Base-by-base conservation (phyloP, 176 grass and related monocot genomes). In the Typha latifolia region DNA sequence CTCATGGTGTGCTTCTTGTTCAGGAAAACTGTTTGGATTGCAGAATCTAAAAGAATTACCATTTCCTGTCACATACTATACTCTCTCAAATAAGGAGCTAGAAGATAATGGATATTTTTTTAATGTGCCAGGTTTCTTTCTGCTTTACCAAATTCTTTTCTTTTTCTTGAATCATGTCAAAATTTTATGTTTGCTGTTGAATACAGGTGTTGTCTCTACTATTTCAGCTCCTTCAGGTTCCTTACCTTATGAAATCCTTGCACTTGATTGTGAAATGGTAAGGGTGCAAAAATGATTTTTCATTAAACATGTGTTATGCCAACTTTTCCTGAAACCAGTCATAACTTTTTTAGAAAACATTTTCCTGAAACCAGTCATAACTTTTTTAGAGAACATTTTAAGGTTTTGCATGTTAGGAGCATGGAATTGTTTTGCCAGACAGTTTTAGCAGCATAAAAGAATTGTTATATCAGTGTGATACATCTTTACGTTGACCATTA, bases 201-300 rank as follows among this genome's bases (percentile, higher is more conserved):
- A 34, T 72, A n/a, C 82, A 92, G 89, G 81, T 78, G 71, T 97
- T 77, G 76, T 97, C 48, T 68, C 85, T 66, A 97, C 85, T 27
- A 62, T 84, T 82, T 69, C 94, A 69, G 81, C 80, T 81, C 80
- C 85, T 81, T 68, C 68, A 66, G 81, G 70, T 56, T 81, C 78
- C 77, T 77, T 75, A 26, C 59, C 75, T 62, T 69, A 85, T 82
- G 79, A 84, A 89, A 76, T 92, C 79, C 81, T 97, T 14, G 93
- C 85, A 66, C 88, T 97, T 84, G 93, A 92, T 74, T 97, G 93
- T 89, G 93, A 97, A 66, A 97, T 97, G 93, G 93, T 92, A 84
- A 74, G 29, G 48, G 61, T 62, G 47, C 49, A 23, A 64, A 12
- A 31, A 21, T 82, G 51, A 66, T 1, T 61, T 31, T 63, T 53